phyloP scores from a whole-genome alignment of 495 filamentous ascomycete genomes.

The Aspergillus kassunensis region DNA sequence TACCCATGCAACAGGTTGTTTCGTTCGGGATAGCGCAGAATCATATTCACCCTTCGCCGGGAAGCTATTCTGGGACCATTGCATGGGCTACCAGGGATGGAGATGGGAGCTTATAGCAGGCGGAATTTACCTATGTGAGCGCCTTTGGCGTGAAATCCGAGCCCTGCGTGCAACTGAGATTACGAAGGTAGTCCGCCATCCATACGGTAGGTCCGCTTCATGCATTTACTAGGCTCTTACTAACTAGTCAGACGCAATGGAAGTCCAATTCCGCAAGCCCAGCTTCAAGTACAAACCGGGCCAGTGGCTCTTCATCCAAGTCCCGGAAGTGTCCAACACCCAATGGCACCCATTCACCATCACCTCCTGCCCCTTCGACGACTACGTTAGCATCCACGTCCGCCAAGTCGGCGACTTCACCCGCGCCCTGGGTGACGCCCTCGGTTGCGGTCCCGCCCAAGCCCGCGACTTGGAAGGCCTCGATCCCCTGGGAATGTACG shows the following conservation, averaged over 20 bases:
- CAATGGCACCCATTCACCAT: conserved; percentile 99
- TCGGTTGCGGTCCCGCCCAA: conserved; percentile 84
- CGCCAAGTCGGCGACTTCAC: conserved; percentile 98
- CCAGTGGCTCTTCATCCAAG: conserved; percentile 95
- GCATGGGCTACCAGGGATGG: conserved; percentile 95
- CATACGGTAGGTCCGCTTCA: conserved; percentile 66
- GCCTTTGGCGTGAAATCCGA: conserved; percentile 89
- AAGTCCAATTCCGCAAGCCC: conserved; percentile 94
- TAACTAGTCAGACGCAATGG: conserved; percentile 96
- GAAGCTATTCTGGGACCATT: conserved; percentile 80
- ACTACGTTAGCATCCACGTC: conserved; percentile 89
- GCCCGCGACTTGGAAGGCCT: conserved; percentile 80
- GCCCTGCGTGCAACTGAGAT: conserved; percentile 79
- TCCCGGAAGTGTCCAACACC: conserved; percentile 77
- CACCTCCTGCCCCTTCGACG: conserved; percentile 94
- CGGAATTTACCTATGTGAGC: conserved; percentile 78
- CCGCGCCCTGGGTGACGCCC: conserved; percentile 77
- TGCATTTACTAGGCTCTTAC: no score
- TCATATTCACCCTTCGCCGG: conserved; percentile 83
- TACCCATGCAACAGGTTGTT: conserved; percentile 93
- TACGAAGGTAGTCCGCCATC: conserved; percentile 89
- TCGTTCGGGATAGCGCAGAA: conserved; percentile 72
- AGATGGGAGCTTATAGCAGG: conserved; percentile 93
- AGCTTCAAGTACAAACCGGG: conserved; percentile 98
- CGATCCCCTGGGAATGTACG: conserved; percentile 95